Base-by-base conservation (phyloP, 2,329 filamentous ascomycete genomes). In the Penicillium sp. region DNA sequence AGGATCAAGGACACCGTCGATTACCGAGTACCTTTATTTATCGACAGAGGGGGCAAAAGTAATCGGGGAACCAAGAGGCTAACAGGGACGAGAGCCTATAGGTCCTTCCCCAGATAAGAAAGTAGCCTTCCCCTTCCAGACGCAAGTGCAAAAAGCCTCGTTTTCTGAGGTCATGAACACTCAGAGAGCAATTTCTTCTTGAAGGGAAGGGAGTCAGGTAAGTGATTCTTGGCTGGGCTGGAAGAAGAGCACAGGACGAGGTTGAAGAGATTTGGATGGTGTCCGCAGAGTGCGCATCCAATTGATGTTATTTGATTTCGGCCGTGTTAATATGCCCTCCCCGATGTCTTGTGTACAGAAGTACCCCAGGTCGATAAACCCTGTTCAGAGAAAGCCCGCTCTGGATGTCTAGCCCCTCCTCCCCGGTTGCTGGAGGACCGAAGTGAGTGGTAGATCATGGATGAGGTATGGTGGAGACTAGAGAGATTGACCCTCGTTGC, bases 271-370 rank as follows among this genome's bases (percentile, higher is more conserved):
- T 38, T 54, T 49, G 33, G 19, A 38, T 53, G 45, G 52, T 48
- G 45, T 4, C 25, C 4, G 48, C 14, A 52, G 59, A 54, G 40
- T 35, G 54, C 51, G 57, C 55, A 60, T 58, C 52, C 58, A 64
- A 66, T 64, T 66, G 61, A 62, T 64, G 64, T 58, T 58, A 57
- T 62, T 60, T 63, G 59, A 51, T 57, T 52, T 42, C 37, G 48
- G 38, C 28, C 49, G 52, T 51, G 52, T 46, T 52, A 38, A 52
- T 52, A 52, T 40, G 22, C 51, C 37, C 37, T 52, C 46, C 28
- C n/a, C 28, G 46, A 30, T 33, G 46, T 51, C 11, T 35, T 51
- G 46, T n/a, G 46, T 51, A 51, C 45, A 37, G 55, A 37, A 48
- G 19, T 38, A 52, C 43, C 19, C 13, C 46, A 35, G n/a, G 33